These are phyloP conservation scores for Biscogniauxia marginata DNA, from an alignment of 2,329 filamentous ascomycete genomes.

Conservation along the genomic window DNA sequence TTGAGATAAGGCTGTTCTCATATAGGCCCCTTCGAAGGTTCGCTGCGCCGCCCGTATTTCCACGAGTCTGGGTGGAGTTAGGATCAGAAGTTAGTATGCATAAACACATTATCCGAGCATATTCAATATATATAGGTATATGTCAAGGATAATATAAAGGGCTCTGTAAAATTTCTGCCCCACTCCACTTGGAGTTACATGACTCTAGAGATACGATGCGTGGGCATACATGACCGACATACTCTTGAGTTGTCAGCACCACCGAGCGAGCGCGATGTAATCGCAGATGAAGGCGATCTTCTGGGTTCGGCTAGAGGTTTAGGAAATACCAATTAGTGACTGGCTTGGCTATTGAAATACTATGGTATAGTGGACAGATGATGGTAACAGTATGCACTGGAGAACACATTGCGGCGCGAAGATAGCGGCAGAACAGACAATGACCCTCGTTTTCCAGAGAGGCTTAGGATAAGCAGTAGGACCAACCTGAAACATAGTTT, in stretches of 20 bases:
- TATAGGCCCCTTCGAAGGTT: conserved; percentile 96
- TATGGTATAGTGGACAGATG: neutral
- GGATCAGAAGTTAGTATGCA: neutral
- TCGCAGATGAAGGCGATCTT: conserved; percentile 68
- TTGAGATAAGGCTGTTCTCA: conserved; percentile 89
- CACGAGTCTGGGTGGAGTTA: conserved; percentile 58
- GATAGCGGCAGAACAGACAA: neutral
- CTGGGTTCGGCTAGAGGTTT: conserved; percentile 28
- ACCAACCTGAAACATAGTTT: conserved; percentile 28
- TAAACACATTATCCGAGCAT: neutral
- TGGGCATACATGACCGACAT: conserved; percentile 30
- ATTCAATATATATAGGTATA: neutral
- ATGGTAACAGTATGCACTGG: too few species aligned
- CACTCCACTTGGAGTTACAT: neutral
- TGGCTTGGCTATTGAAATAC: neutral
- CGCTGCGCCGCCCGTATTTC: conserved; percentile 93
- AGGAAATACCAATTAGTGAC: conserved; percentile 8
- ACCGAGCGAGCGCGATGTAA: conserved; percentile 82
- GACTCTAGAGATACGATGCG: neutral
- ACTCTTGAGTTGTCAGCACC: conserved; percentile 76
- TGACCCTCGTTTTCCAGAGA: neutral
- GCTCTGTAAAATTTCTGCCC: neutral
- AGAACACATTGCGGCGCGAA: too few species aligned
- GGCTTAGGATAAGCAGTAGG: neutral
- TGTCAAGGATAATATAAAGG: neutral